phyloP scores from a whole-genome alignment of 768 basidiomycete genomes.

The Suillus weaverae region DNA sequence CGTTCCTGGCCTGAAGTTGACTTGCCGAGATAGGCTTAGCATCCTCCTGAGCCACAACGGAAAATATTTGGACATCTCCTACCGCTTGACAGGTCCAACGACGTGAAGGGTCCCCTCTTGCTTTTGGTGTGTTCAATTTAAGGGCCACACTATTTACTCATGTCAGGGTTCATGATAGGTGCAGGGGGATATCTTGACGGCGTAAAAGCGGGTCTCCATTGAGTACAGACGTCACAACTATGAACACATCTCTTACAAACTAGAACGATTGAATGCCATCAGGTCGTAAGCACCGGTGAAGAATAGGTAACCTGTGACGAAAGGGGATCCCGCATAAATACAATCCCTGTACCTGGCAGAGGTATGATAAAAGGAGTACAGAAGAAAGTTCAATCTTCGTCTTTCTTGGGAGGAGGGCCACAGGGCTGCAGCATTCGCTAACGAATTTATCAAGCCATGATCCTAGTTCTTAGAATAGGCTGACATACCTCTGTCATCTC shows the following conservation, averaged over 20 bases:
- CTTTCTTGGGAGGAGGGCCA: slow-evolving; percentile 87
- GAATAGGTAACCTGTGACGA: background rate
- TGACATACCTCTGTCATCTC: slow-evolving; percentile 88
- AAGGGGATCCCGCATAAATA: background rate
- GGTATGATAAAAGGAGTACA: background rate
- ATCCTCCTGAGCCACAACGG: background rate
- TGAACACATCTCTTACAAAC: background rate
- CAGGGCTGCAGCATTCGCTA: slow-evolving; percentile 95
- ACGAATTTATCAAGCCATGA: slow-evolving; percentile 1
- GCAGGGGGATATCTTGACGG: background rate
- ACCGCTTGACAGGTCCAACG: background rate
- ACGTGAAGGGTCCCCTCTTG: background rate
- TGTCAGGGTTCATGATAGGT: background rate
- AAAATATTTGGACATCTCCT: background rate
- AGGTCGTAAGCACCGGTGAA: background rate
- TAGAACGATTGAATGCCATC: background rate
- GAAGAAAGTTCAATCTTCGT: slow-evolving; percentile 57
- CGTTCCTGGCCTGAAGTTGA: background rate
- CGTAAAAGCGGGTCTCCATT: background rate
- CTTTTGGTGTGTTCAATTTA: background rate
- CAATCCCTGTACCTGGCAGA: background rate
- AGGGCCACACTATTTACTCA: background rate
- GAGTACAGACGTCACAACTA: background rate
- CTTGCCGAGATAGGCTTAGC: background rate
- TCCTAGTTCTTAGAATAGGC: slow-evolving; percentile 21